Conservation (phyloP, 2,329 filamentous ascomycete species). For the Lachnellula hyalina region DNA sequence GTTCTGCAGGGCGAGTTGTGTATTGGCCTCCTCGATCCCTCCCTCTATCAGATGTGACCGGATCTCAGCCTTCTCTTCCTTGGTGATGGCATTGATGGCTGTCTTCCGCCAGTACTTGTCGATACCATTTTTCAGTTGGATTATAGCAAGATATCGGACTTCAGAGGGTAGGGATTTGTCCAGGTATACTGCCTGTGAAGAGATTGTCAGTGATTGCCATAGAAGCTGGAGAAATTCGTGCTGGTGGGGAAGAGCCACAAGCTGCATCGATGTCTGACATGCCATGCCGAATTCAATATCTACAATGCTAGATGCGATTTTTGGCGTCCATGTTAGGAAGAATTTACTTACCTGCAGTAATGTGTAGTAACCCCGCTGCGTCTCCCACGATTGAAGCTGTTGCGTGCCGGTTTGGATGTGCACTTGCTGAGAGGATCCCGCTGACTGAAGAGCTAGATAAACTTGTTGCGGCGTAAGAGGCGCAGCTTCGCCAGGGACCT, state of each 20-base stretch:
- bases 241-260: no score
- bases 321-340: neutral
- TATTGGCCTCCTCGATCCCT: conserved; percentile 70
- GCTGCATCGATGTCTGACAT: no score
- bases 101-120: conserved; percentile 84
- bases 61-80: conserved; percentile 71
- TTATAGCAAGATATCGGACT: conserved; percentile 82
- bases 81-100: conserved; percentile 58
- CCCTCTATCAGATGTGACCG: conserved; percentile 70
- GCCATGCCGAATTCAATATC: no score
- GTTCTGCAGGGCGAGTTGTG: conserved; percentile 77
- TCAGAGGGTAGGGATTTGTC: conserved; percentile 71
- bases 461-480: conserved; percentile 61
- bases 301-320: neutral
- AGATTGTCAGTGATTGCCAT: neutral
- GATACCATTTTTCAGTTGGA: conserved; percentile 94
- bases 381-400: conserved; percentile 69
- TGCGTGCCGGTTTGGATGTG: conserved; percentile 61
- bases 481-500: conserved; percentile 76
- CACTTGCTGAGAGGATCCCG: conserved; percentile 56
- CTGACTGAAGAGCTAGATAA: conserved; percentile 57
- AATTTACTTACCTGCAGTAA: conserved; percentile 54
- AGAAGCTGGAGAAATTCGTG: neutral
- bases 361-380: conserved; percentile 59
- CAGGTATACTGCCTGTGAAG: conserved; percentile 67